Evolutionary conservation across 257 asterid genomes (phyloP).

Genomic region (Buddleja alternifolia): DNA sequence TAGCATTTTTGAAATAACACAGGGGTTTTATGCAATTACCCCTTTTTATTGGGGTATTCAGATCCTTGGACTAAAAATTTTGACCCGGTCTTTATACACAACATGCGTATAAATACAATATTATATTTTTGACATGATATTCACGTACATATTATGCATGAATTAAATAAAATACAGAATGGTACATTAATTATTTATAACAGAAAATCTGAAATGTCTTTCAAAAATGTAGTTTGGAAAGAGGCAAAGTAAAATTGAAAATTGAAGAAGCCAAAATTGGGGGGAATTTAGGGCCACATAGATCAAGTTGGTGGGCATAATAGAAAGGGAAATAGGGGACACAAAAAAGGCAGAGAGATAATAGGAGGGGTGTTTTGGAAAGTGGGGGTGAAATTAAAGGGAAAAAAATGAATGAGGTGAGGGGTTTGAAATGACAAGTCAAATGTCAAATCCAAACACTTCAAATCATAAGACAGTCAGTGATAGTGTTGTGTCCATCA

Average conservation of each 20-base stretch:
- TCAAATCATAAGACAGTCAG: slow-evolving; percentile 78
- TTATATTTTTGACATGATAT: no score
- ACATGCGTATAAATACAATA: no score
- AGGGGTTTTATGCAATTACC: no score
- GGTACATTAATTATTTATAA: no score
- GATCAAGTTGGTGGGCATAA: slow-evolving; percentile 38
- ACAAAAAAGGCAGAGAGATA: slow-evolving; percentile 33
- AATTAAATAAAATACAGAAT: no score
- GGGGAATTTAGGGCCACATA: not conserved
- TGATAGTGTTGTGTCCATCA: slow-evolving; percentile 77
- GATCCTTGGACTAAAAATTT: no score
- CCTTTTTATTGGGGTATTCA: no score
- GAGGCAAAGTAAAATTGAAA: not conserved
- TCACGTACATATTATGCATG: no score
- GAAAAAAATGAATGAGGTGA: no score
- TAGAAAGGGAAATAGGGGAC: slow-evolving; percentile 25
- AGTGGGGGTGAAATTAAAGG: slow-evolving; percentile 9
- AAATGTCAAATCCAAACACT: slow-evolving; percentile 66
- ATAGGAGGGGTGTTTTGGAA: slow-evolving; percentile 36
- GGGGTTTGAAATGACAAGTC: slow-evolving; percentile 71
- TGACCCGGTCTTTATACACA: no score
- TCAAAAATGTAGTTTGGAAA: not conserved
- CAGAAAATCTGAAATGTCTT: no score
- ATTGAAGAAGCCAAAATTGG: not conserved
- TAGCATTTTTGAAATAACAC: no score